Percentiles rank a stretch among this genome's conserved stretches.
Conservation (phyloP, 345 rosid species). For the Ceriops decandra region DNA sequence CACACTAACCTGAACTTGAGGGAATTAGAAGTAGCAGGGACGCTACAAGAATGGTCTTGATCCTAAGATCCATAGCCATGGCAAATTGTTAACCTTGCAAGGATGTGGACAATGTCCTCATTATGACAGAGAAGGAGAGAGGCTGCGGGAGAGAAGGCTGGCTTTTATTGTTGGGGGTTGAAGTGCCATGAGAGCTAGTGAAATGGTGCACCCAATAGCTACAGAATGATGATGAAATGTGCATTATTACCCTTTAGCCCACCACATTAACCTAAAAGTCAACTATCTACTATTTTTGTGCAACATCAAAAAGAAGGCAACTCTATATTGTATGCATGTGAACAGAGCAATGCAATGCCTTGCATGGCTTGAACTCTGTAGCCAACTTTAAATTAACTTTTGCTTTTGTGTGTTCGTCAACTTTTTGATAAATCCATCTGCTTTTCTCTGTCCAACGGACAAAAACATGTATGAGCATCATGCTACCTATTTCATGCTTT, state of each 20-base stretch:
- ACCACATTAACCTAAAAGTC: constrained; percentile 38
- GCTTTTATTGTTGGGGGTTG: constrained; percentile 23
- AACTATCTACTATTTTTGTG: constrained; percentile 25
- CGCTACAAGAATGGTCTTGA: constrained; percentile 40
- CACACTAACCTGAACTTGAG: constrained; percentile 30
- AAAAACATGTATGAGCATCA: not conserved
- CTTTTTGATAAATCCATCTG: constrained; percentile 10
- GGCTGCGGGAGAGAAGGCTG: constrained; percentile 18
- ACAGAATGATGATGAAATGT: constrained; percentile 35
- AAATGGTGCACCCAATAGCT: constrained; percentile 38
- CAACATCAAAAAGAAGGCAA: constrained; percentile 2
- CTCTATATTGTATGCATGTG: constrained; percentile 10
- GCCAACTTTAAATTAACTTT: constrained; percentile 9
- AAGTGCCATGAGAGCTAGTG: constrained; percentile 21
- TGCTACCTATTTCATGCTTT: not conserved
- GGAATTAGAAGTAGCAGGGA: constrained; percentile 35
- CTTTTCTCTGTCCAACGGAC: not conserved
- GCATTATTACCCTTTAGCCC: constrained; percentile 26
- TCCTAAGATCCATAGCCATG: constrained; percentile 39
- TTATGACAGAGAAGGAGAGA: constrained; percentile 14
- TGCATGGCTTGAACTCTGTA: constrained; percentile 31
- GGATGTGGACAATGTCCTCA: constrained; percentile 1
- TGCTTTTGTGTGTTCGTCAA: not conserved
- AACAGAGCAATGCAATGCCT: constrained; percentile 9
- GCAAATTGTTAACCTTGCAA: not conserved